phyloP scores from a whole-genome alignment of 2,329 filamentous ascomycete genomes.

The Penicillium concentricum region DNA sequence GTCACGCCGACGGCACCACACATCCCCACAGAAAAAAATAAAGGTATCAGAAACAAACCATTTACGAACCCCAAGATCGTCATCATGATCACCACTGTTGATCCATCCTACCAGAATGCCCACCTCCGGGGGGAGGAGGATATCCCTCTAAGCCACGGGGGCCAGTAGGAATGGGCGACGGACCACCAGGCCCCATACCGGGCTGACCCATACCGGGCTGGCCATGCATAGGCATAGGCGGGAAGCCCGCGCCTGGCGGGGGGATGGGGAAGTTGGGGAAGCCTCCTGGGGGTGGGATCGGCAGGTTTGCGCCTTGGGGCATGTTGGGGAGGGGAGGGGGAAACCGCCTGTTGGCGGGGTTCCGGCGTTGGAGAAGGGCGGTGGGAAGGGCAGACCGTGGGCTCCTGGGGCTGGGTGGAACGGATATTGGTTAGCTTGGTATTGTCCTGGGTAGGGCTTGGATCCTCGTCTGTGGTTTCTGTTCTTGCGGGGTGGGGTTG shows the following conservation, averaged over 20 bases:
- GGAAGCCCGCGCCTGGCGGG: slow-evolving; percentile 37
- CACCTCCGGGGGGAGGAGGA: slow-evolving; percentile 30
- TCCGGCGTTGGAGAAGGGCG: slow-evolving; percentile 46
- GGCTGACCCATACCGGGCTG: slow-evolving; percentile 26
- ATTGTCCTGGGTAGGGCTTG: background rate
- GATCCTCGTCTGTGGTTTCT: background rate
- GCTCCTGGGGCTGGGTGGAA: slow-evolving; percentile 51
- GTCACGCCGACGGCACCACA: slow-evolving; percentile 9
- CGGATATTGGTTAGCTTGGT: slow-evolving; percentile 12
- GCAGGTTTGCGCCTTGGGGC: slow-evolving; percentile 43
- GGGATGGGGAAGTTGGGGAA: slow-evolving; percentile 29
- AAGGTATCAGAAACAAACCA: slow-evolving; percentile 8
- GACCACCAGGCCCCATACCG: slow-evolving; percentile 12
- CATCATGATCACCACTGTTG: slow-evolving; percentile 31
- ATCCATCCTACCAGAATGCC: slow-evolving; percentile 30
- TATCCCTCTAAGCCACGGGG: slow-evolving; percentile 32
- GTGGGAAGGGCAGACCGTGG: slow-evolving; percentile 56
- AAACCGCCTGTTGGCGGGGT: slow-evolving; percentile 40
- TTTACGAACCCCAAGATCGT: background rate
- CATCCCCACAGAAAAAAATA: slow-evolving; percentile 2
- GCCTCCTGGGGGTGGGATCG: slow-evolving; percentile 48
- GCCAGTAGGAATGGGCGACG: slow-evolving; percentile 25
- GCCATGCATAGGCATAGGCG: slow-evolving; percentile 35
- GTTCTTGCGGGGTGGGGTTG: background rate
- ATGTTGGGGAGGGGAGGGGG: slow-evolving; percentile 38